Evolutionary conservation across 805 yeast genomes (phyloP).

Genomic region (Wickerhamiella hasegawae): DNA sequence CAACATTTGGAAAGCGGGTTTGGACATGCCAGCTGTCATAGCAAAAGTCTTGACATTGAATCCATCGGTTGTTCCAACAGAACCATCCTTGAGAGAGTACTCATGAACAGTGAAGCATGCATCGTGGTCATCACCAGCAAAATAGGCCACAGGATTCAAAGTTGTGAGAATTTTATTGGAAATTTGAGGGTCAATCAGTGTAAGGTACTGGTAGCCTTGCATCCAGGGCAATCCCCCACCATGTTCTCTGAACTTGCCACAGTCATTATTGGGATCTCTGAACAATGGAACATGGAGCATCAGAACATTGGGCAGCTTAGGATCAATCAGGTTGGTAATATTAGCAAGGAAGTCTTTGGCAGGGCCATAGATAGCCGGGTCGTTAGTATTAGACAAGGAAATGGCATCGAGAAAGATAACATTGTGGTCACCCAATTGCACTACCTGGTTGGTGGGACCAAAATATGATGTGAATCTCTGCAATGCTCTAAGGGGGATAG

Average conservation of each 20-base stretch:
- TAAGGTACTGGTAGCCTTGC: conserved; percentile 76
- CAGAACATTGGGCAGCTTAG: conserved; percentile 25
- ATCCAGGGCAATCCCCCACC: conserved; percentile 46
- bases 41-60: conserved; percentile 78
- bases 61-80: conserved; percentile 35
- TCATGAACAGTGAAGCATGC: conserved; percentile 65
- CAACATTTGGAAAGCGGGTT: conserved; percentile 76
- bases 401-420: conserved; percentile 69
- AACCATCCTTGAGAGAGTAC: conserved; percentile 10
- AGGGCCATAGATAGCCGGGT: conserved; percentile 33
- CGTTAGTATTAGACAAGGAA: conserved; percentile 47
- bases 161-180: conserved; percentile 41
- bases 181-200: conserved; percentile 53
- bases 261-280: conserved; percentile 41
- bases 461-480: conserved; percentile 54
- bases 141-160: conserved; percentile 51
- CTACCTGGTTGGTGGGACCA: conserved; percentile 46
- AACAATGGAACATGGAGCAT: conserved; percentile 80
- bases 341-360: conserved; percentile 33
- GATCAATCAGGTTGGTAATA: not conserved
- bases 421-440: conserved; percentile 56
- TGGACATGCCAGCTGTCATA: conserved; percentile 79
- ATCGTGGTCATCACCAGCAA: conserved; percentile 96
- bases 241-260: conserved; percentile 71
- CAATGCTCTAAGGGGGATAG: conserved; percentile 38